Conservation (phyloP, 768 basidiomycete species). For the Termitomyces sp. region DNA sequence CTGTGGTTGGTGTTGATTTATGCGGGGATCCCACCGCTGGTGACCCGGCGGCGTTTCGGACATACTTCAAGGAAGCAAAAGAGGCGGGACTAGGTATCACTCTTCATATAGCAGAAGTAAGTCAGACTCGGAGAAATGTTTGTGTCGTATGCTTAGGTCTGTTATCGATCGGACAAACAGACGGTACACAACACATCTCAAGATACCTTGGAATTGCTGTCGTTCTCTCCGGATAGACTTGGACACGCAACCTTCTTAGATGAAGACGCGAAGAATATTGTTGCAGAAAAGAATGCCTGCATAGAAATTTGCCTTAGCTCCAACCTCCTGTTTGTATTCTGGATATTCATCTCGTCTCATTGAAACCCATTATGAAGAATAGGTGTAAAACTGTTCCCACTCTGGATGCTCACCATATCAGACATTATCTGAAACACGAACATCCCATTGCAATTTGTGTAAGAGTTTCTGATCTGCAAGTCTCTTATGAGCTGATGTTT, state of each 20-base stretch:
- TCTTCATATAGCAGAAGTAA: slow-evolving; percentile 80
- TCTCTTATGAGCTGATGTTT: background rate
- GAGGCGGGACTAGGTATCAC: slow-evolving; percentile 65
- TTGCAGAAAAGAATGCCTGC: slow-evolving; percentile 46
- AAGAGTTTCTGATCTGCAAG: background rate
- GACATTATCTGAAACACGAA: slow-evolving; percentile 50
- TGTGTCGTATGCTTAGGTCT: background rate
- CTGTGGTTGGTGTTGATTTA: slow-evolving; percentile 74
- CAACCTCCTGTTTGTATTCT: slow-evolving; percentile 57
- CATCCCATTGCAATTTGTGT: slow-evolving; percentile 80
- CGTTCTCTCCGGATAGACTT: slow-evolving; percentile 58
- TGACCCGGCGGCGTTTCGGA: slow-evolving; percentile 43
- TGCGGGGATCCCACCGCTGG: slow-evolving; percentile 72
- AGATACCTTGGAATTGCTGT: slow-evolving; percentile 59
- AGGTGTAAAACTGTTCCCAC: slow-evolving; percentile 66
- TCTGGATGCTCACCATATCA: slow-evolving; percentile 69
- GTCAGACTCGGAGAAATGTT: slow-evolving; percentile 1
- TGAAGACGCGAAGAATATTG: slow-evolving; percentile 49
- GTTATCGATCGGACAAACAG: slow-evolving; percentile 20
- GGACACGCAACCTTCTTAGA: slow-evolving; percentile 81
- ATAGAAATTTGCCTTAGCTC: slow-evolving; percentile 82
- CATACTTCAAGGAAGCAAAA: slow-evolving; percentile 48
- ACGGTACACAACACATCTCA: slow-evolving; percentile 38
- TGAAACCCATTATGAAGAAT: background rate
- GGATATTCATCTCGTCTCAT: background rate